phyloP scores from a whole-genome alignment of 2,329 filamentous ascomycete genomes.

The Lithohypha guttulata region DNA sequence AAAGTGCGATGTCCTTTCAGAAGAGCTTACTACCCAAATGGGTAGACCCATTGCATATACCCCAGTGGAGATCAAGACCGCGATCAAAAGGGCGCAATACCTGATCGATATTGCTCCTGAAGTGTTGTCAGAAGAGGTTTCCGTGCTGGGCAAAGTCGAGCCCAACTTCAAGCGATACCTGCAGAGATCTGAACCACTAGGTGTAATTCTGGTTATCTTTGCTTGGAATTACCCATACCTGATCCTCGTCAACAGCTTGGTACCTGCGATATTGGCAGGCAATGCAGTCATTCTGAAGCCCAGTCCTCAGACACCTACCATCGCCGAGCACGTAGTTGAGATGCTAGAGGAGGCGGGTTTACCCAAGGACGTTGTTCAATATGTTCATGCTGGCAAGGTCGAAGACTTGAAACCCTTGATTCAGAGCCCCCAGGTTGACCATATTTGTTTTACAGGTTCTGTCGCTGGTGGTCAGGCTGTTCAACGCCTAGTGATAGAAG shows the following conservation, averaged over 20 bases:
- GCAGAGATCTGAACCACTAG: conserved; percentile 67
- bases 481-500: conserved; percentile 62
- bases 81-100: conserved; percentile 75
- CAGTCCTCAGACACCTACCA: conserved; percentile 85
- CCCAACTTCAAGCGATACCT: conserved; percentile 86
- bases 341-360: conserved; percentile 73
- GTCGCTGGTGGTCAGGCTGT: conserved; percentile 78
- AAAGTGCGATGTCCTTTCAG: conserved; percentile 67
- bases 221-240: conserved; percentile 98
- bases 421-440: conserved; percentile 61
- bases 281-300: conserved; percentile 92
- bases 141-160: conserved; percentile 59
- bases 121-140: conserved; percentile 60
- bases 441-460: conserved; percentile 89
- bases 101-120: conserved; percentile 74
- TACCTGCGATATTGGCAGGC: conserved; percentile 81
- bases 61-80: conserved; percentile 71
- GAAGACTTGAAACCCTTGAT: conserved; percentile 67
- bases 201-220: conserved; percentile 80
- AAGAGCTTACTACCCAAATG: conserved; percentile 89
- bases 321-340: conserved; percentile 70
- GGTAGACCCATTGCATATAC: conserved; percentile 83
- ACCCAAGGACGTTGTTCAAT: conserved; percentile 74
- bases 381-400: conserved; percentile 79
- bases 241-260: conserved; percentile 81